Base-by-base conservation (phyloP, 2,329 filamentous ascomycete species). In the Arthrobotrys musiformis region DNA sequence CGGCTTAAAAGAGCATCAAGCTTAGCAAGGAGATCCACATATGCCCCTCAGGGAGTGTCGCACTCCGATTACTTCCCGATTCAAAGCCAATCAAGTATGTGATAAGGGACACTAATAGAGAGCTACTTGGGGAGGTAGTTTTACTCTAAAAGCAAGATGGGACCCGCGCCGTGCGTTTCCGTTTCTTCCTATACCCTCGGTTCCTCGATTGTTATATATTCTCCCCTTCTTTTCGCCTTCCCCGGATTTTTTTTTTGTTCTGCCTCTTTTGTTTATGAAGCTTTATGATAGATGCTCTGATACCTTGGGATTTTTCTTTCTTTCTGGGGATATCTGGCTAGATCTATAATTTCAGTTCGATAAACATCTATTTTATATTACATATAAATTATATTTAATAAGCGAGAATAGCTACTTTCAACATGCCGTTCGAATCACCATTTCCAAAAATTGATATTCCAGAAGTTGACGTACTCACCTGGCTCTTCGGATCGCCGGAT, bases 401-500 rank as follows among this genome's bases (percentile, higher is more conserved):
- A n/a, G 19, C 35, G 52, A 37, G 24, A 19, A 42, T 61, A 61
- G 19, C 15, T 13, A n/a, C n/a, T 24, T 40, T 15, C 40, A 60
- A 46, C 13, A 76, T 76, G 72, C 72, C 72, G n/a, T 76, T 76
- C 50, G 69, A 60, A 28, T 76, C 72, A 40, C 72, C 72, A 24
- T 69, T 76, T 15, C 44, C 46, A 42, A 28, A 52, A 13, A 58
- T 76, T n/a, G 63, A 79, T 8, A 75, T 80, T n/a, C 79, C 79
- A 0, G 52, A 66, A 37, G 74, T 75, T 7, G 79, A 79, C 28
- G 62, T 81, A 35, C 58, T 75, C 13, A 80, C 78, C 11, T 81
- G 72, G 61, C 48, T 81, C 11, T 81, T 81, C 61, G 78, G 35
- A n/a, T 79, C 79, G 8, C 74, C 79, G 13, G 76, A 78, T 19